phyloP scores from a whole-genome alignment of 441 rosid genomes.

The Gossypium davidsonii region DNA sequence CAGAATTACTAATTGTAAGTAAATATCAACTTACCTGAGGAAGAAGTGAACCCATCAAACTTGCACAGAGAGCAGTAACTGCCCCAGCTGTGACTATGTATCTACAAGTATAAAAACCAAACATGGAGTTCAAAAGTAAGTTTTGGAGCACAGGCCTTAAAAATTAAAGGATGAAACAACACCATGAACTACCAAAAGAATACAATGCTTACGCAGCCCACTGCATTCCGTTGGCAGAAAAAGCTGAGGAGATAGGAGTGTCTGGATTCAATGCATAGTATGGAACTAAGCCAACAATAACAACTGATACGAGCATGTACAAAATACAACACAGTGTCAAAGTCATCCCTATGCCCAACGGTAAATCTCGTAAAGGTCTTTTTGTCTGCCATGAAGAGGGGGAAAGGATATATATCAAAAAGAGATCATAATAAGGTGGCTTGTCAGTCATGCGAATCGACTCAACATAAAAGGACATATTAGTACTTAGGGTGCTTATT shows the following conservation, averaged over 20 bases:
- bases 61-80: slow-evolving; percentile 71
- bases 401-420: neutral
- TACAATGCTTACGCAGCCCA: slow-evolving; percentile 76
- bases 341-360: slow-evolving; percentile 73
- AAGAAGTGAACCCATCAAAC: slow-evolving; percentile 74
- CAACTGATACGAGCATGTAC: slow-evolving; percentile 81
- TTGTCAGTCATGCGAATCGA: neutral
- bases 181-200: slow-evolving; percentile 6
- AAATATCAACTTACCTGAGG: slow-evolving; percentile 50
- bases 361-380: slow-evolving; percentile 78
- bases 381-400: slow-evolving; percentile 41
- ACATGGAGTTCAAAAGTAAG: neutral
- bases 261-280: slow-evolving; percentile 75
- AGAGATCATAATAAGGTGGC: neutral
- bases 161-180: neutral
- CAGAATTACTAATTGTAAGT: neutral
- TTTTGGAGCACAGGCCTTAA: neutral
- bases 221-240: slow-evolving; percentile 80
- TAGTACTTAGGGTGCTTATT: too few relatives aligned
- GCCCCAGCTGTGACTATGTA: slow-evolving; percentile 73
- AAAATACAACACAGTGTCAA: slow-evolving; percentile 63
- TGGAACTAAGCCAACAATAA: slow-evolving; percentile 81
- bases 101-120: slow-evolving; percentile 27
- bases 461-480: neutral
- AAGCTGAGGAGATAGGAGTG: slow-evolving; percentile 87